Evolutionary conservation across 371 early-diverging fungal species (phyloP), one percentile per base, ranked within the genome.

Genomic region (Lichtheimia ornata): DNA sequence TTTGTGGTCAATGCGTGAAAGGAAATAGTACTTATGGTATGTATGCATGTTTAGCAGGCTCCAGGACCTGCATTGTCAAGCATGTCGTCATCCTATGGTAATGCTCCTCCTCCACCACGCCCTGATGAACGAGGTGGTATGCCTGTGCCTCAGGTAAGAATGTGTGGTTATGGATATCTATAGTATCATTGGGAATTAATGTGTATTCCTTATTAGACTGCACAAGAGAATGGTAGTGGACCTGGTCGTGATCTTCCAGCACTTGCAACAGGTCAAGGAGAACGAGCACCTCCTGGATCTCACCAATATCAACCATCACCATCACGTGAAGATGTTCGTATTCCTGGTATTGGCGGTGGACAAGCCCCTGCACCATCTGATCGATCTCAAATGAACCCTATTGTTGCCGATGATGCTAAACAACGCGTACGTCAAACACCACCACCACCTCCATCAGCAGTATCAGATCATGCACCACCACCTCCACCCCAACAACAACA

Each of bases 331-430:
- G 76, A 77, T 54, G 72, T 77, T 2, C 73, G 76, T 28, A 77
- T 81, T 57, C 76, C 81, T 11, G 77, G 77, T 53, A 81, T 81
- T 59, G 69, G 66, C 17, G 72, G 73, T 22, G 74, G 76, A 2
- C 76, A 72, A 60, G 77, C 76, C 7, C 81, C 81, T 58, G 74
- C 77, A 1, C 81, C 81, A 14, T 76, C 81, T 12, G 81, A 80
- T n/a, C 64, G 81, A 20, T 67, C 75, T n/a, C 81, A 80, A 66
- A 81, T 81, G 77, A 81, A 81, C 50, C 81, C 81, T 11, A 81
- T 81, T 50, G 58, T 75, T 35, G 64, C 67, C 42, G 74, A 75
- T 3, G 65, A 73, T 56, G 53, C 61, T 44, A 64, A 62, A 12
- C 43, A 63, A 3, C 59, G 55, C n/a, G 59, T 30, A 13, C 62